Conservation (phyloP, 1,284 basidiomycete genomes). For the Trametes hirsuta region DNA sequence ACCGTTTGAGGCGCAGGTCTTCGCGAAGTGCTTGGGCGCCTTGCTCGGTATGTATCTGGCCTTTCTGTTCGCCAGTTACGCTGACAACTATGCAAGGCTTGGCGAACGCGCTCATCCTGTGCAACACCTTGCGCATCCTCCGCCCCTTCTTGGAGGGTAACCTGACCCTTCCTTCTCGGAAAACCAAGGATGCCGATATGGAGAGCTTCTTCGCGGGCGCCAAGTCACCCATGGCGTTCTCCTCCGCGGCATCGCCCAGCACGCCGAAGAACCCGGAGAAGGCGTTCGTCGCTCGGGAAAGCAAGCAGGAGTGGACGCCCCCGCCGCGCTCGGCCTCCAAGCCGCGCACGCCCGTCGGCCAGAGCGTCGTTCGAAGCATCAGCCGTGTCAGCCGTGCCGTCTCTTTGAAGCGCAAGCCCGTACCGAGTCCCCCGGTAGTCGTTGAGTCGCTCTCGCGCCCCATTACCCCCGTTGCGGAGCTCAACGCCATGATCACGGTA, state of each 20-base stretch:
- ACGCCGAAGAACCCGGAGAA: constrained; percentile 25
- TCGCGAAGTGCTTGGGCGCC: constrained; percentile 56
- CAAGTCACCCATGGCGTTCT: constrained; percentile 32
- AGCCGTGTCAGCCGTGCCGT: constrained; percentile 16
- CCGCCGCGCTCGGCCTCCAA: constrained; percentile 20
- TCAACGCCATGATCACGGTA: constrained; percentile 36
- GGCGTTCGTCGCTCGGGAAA: constrained; percentile 23
- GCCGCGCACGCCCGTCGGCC: constrained; percentile 8
- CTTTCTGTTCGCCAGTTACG: not conserved
- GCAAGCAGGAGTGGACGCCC: constrained; percentile 23
- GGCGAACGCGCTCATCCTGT: constrained; percentile 64
- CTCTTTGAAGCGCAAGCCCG: constrained; percentile 23
- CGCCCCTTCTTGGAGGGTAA: constrained; percentile 48
- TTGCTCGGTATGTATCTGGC: constrained; percentile 51
- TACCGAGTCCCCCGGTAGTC: constrained; percentile 8
- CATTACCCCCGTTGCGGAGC: constrained; percentile 40
- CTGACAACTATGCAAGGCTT: constrained; percentile 45
- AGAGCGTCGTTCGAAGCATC: constrained; percentile 15
- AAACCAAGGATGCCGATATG: constrained; percentile 24
- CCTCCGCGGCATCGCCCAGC: constrained; percentile 15
- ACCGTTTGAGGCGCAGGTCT: constrained; percentile 47
- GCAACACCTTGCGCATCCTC: constrained; percentile 69
- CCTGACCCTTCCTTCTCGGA: constrained; percentile 4
- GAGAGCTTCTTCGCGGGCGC: constrained; percentile 36
- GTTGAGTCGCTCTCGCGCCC: constrained; percentile 35